phyloP scores from a whole-genome alignment of 2,329 filamentous ascomycete species.

The Lasiodiplodia theobromae region DNA sequence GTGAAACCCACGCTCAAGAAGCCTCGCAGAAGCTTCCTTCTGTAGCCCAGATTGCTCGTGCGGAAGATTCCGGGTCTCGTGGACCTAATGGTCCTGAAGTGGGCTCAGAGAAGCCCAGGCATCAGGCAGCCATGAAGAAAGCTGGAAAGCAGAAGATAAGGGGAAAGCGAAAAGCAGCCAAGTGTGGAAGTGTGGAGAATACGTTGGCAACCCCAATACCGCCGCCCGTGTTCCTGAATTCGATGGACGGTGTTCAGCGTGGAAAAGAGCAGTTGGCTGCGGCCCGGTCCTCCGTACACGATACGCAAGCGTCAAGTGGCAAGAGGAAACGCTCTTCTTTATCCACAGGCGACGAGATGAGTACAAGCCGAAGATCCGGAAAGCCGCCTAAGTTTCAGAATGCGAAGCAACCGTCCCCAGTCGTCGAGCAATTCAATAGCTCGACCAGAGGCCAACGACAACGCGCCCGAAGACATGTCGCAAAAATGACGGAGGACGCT shows the following conservation, averaged over 20 bases:
- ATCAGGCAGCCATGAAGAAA: too few species aligned
- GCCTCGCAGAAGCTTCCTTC: neutral
- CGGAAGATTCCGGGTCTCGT: neutral
- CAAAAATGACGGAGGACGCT: too few species aligned
- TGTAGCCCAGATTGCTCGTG: neutral
- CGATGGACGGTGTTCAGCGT: neutral
- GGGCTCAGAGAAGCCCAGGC: neutral
- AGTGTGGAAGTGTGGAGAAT: too few species aligned
- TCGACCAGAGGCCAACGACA: neutral
- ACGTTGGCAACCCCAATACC: too few species aligned
- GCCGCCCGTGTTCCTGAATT: neutral
- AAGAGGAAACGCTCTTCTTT: slow-evolving; percentile 12
- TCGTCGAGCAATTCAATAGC: neutral
- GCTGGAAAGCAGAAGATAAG: too few species aligned
- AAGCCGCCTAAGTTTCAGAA: neutral
- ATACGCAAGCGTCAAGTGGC: neutral
- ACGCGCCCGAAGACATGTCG: too few species aligned
- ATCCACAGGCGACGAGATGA: neutral
- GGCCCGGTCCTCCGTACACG: neutral
- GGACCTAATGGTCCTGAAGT: neutral
- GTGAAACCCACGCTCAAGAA: neutral
- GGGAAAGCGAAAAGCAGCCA: too few species aligned
- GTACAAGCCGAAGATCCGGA: neutral
- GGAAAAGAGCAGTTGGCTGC: neutral
- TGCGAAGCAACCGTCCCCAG: neutral